Percentiles rank a stretch among this genome's conserved stretches.
Evolutionary conservation across 163 green algal species (phyloP).

Genomic region (Chlamydomonas reinhardtii): DNA sequence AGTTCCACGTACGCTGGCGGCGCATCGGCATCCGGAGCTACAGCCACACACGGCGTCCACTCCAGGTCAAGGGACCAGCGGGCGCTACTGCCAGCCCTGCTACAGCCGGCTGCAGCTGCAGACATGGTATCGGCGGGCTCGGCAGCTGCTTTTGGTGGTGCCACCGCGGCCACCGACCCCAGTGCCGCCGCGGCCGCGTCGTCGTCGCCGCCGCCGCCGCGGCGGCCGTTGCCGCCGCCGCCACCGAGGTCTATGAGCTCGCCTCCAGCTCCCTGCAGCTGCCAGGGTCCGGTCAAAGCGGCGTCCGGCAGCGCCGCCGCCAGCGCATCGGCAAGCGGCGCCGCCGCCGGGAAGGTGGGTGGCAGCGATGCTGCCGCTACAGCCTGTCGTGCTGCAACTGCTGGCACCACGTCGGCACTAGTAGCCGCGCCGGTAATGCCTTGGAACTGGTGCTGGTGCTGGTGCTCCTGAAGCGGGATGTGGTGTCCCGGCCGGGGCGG

Average conservation of each 20-base stretch:
- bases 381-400: too few species aligned
- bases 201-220: too few species aligned
- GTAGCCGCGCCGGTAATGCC: not conserved
- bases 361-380: too few species aligned
- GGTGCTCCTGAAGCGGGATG: not conserved
- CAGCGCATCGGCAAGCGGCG: not conserved
- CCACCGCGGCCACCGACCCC: too few species aligned
- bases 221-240: too few species aligned
- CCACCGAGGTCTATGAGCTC: not conserved
- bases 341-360: not conserved
- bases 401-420: too few species aligned
- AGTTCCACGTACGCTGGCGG: not conserved
- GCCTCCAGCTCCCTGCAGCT: not conserved
- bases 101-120: too few species aligned
- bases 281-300: not conserved
- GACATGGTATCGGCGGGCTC: too few species aligned
- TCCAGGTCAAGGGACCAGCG: not conserved
- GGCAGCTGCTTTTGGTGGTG: not conserved
- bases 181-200: too few species aligned
- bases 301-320: slow-evolving; percentile 1
- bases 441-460: too few species aligned
- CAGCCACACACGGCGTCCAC: slow-evolving; percentile 10
- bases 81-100: too few species aligned
- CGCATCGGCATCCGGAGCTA: not conserved
- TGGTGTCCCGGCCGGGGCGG: not conserved